Percentiles rank a stretch among this genome's conserved stretches.
These are phyloP conservation scores for Jaltomata sinuosa DNA, from an alignment of 257 asterid species.

Conservation along the genomic window DNA sequence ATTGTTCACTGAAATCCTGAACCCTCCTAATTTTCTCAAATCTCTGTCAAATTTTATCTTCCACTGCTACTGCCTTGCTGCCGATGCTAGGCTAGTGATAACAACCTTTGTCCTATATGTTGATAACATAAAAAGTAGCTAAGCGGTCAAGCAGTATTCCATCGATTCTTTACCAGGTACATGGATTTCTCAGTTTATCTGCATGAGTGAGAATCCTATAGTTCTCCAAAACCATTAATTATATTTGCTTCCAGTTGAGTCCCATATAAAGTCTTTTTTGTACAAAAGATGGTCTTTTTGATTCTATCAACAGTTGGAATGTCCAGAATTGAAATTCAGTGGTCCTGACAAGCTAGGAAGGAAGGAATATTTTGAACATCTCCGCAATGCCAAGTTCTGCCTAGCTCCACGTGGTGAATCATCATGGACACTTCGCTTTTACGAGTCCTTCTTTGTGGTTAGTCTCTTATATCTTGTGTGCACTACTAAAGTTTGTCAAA, in stretches of 20 bases:
- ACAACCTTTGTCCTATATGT: background rate
- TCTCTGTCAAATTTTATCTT: background rate
- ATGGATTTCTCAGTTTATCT: background rate
- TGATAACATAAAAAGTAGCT: background rate
- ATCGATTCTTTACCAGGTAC: background rate
- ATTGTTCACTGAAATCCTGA: background rate
- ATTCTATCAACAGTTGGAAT: constrained; percentile 89
- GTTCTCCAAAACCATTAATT: background rate
- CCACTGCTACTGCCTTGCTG: background rate
- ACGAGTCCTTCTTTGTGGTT: constrained; percentile 96
- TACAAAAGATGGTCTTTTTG: constrained; percentile 38
- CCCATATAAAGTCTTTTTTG: background rate
- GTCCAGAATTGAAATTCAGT: constrained; percentile 92
- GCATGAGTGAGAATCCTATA: background rate
- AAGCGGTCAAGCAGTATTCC: background rate
- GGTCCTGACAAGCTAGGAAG: constrained; percentile 84
- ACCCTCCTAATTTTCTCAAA: background rate
- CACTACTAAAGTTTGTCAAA: background rate
- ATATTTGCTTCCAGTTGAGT: background rate
- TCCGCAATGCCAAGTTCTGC: constrained; percentile 87
- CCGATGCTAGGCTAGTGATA: background rate
- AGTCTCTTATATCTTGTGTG: constrained; percentile 8
- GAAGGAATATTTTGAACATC: constrained; percentile 78
- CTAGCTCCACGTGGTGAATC: constrained; percentile 98
- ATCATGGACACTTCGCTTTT: constrained; percentile 99